Percentiles rank a stretch among this genome's conserved stretches.
These are phyloP conservation scores for Zygosaccharomyces kombuchaensis DNA, from an alignment of 805 yeast genomes.

Conservation along the genomic window DNA sequence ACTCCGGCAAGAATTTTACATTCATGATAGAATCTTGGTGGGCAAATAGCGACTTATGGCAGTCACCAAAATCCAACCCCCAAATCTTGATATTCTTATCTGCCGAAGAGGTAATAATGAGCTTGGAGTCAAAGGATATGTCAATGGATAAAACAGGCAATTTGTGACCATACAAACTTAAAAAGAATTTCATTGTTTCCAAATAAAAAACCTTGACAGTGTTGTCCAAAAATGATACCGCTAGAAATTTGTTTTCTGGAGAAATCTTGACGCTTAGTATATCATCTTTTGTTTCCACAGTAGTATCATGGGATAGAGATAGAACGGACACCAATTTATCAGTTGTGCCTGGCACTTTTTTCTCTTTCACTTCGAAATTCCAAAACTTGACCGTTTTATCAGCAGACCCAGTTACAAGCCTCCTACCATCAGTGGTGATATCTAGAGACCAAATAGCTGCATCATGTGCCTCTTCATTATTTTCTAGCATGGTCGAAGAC, in stretches of 20 bases:
- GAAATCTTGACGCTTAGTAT: slow-evolving; percentile 75
- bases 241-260: slow-evolving; percentile 70
- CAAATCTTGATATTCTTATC: slow-evolving; percentile 96
- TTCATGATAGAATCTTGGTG: slow-evolving; percentile 95
- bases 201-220: slow-evolving; percentile 93
- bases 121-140: slow-evolving; percentile 81
- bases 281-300: slow-evolving; percentile 83
- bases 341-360: slow-evolving; percentile 64
- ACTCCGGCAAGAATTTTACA: slow-evolving; percentile 76
- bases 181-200: slow-evolving; percentile 80
- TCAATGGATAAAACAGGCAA: slow-evolving; percentile 91
- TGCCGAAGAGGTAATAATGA: slow-evolving; percentile 89
- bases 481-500: slow-evolving; percentile 66
- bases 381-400: slow-evolving; percentile 88
- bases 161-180: slow-evolving; percentile 93
- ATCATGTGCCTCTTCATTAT: slow-evolving; percentile 69
- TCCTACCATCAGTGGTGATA: slow-evolving; percentile 77
- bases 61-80: slow-evolving; percentile 99
- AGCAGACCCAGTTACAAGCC: slow-evolving; percentile 87
- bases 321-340: slow-evolving; percentile 46
- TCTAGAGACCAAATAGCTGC: slow-evolving; percentile 91
- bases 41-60: slow-evolving; percentile 94
- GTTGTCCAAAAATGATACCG: slow-evolving; percentile 82
- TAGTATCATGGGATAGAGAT: slow-evolving; percentile 66
- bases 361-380: slow-evolving; percentile 69